Evolutionary conservation across 148 eudicot genomes (phyloP).

Genomic region (Mesembryanthemum crystallinum): DNA sequence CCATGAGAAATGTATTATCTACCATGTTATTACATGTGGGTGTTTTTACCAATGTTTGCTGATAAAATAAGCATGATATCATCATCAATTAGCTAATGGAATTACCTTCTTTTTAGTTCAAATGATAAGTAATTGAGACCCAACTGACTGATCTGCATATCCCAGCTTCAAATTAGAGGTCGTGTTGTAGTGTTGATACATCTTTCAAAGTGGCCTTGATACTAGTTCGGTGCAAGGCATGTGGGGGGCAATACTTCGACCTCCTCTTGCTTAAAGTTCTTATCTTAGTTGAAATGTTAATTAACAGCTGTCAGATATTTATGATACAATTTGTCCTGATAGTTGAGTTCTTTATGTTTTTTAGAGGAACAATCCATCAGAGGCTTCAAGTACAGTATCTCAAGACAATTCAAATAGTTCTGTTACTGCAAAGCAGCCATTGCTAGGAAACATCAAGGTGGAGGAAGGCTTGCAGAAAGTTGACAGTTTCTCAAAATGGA

Average conservation of each 20-base stretch:
- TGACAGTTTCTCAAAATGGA: slow-evolving; percentile 68
- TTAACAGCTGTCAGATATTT: neutral
- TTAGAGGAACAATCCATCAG: slow-evolving; percentile 39
- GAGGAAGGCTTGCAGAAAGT: slow-evolving; percentile 58
- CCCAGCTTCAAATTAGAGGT: neutral
- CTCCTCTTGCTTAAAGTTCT: neutral
- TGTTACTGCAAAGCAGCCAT: slow-evolving; percentile 32
- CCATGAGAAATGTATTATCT: too few species aligned
- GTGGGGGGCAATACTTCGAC: neutral
- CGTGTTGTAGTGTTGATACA: neutral
- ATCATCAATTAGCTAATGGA: neutral
- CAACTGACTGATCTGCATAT: neutral
- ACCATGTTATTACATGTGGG: too few species aligned
- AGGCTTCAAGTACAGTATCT: slow-evolving; percentile 23
- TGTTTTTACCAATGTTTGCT: neutral
- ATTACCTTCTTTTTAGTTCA: neutral
- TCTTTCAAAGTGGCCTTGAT: neutral
- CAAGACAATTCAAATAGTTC: slow-evolving; percentile 28
- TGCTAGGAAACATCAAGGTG: slow-evolving; percentile 33
- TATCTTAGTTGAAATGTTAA: too few species aligned
- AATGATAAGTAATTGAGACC: neutral
- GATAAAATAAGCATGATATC: neutral
- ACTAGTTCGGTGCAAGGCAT: neutral
- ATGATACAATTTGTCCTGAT: neutral
- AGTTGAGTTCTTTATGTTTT: slow-evolving; percentile 8